Evolutionary conservation across 2,329 filamentous ascomycete genomes (phyloP).

Genomic region (Aspergillus melleus): DNA sequence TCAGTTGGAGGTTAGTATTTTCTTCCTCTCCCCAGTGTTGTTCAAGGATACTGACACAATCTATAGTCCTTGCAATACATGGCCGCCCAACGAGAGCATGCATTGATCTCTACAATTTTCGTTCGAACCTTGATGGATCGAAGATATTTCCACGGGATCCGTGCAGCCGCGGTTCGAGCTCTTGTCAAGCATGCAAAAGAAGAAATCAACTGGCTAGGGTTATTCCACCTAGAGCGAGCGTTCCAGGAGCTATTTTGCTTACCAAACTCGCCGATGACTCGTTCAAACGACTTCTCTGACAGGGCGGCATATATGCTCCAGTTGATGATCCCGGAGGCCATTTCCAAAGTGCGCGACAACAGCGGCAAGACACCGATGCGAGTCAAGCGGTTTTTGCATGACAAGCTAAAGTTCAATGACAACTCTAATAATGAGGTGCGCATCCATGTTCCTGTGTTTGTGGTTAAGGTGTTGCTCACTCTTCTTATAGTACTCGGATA

Average conservation of each 20-base stretch:
- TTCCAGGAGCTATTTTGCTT: conserved; percentile 90
- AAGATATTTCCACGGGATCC: conserved; percentile 91
- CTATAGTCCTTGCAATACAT: conserved; percentile 70
- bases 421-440: conserved; percentile 75
- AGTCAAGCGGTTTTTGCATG: conserved; percentile 80
- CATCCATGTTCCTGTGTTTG: not conserved
- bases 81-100: conserved; percentile 65
- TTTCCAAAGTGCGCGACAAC: conserved; percentile 73
- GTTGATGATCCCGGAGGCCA: conserved; percentile 75
- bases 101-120: conserved; percentile 84
- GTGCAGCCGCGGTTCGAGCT: conserved; percentile 77
- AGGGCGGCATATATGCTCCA: conserved; percentile 83
- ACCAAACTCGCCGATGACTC: conserved; percentile 72
- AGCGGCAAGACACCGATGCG: conserved; percentile 75
- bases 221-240: conserved; percentile 79
- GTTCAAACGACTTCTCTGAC: conserved; percentile 88
- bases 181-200: conserved; percentile 74
- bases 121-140: conserved; percentile 86
- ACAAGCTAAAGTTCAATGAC: conserved; percentile 90
- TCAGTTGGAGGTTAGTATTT: conserved; percentile 57
- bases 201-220: conserved; percentile 71
- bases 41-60: conserved; percentile 1
- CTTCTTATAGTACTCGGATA: conserved; percentile 69
- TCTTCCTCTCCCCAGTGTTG: conserved; percentile 1
- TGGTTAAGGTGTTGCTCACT: conserved; percentile 5